Base-by-base conservation (phyloP, 2,329 filamentous ascomycete genomes). In the Allantophomopsis cytisporea region DNA sequence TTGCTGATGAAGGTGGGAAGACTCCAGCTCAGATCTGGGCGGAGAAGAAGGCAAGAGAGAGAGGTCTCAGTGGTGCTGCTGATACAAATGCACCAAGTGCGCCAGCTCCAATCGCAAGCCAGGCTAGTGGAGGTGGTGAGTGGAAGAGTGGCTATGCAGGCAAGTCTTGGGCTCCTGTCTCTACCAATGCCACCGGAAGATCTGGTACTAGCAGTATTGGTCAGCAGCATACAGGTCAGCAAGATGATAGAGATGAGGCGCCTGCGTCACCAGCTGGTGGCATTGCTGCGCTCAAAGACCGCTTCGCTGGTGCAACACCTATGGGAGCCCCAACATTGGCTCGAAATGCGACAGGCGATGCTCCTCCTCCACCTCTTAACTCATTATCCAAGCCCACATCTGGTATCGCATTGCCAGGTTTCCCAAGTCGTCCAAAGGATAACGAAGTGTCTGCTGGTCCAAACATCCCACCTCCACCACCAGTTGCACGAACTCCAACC, bases 1-100 rank as follows among this genome's bases (percentile, higher is more conserved):
- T 96, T 65, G 91, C 91, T 13, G 88, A 95, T 49, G 69, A 93
- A 58, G 88, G 83, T 46, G 91, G 91, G 45, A 98, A 96, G 68
- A 96, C 91, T 5, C 91, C 91, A 6, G 88, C 91, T 21, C 91
- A 98, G 60, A 64, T 94, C 30, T 98, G 91, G 91, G 89, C 89
- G 0, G 91, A 98, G 66, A 94, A 88, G 66, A 96, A 96, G 66
- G 89, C 84, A 31, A 80, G 78, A 44, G 78, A 91, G 57, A 71
- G 80, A 42, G 76, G 72, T 16, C 48, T 59, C 17, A 79, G 73
- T 35, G 65, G 64, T 32, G 64, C 57, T 38, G 63, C 70, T 37
- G 62, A 65, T 20, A 59, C 67, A 38, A 58, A 65, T 36, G 43
- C 62, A 39, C 55, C 65, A 17, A 46, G 61, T 6, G 51, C 60